A percentile compares a stretch with the other conserved stretches of the same genome.
Conservation (phyloP, 2,329 filamentous ascomycete genomes). For the Ambrosiella beaveri region DNA sequence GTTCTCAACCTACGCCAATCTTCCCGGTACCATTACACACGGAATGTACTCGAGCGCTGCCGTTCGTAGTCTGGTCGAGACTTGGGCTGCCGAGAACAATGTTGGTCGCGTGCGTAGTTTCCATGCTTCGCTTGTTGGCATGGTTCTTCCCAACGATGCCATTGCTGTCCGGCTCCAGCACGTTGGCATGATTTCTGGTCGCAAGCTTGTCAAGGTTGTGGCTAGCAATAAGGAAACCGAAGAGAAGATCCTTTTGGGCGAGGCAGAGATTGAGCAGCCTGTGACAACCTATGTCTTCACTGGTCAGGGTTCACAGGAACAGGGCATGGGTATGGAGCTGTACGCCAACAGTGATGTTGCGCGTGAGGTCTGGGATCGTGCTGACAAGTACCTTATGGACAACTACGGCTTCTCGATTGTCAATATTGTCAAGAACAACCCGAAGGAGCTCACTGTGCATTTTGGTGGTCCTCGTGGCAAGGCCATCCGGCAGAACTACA, state of each 20-base stretch:
- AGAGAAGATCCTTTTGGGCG: slow-evolving; percentile 86
- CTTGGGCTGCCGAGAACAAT: slow-evolving; percentile 98
- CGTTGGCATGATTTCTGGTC: slow-evolving; percentile 90
- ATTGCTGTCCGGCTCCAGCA: slow-evolving; percentile 92
- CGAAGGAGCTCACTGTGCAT: slow-evolving; percentile 94
- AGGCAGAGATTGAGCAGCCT: slow-evolving; percentile 95
- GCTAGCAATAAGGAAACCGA: slow-evolving; percentile 89
- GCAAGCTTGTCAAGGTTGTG: slow-evolving; percentile 99
- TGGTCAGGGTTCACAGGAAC: slow-evolving; percentile 93
- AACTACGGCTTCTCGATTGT: slow-evolving; percentile 98
- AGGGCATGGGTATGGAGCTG: slow-evolving; percentile 99
- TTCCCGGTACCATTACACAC: slow-evolving; percentile 94
- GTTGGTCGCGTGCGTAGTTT: slow-evolving; percentile 93
- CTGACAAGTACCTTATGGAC: slow-evolving; percentile 94
- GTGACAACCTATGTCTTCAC: slow-evolving; percentile 96
- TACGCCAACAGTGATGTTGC: slow-evolving; percentile 88
- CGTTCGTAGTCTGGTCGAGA: slow-evolving; percentile 89
- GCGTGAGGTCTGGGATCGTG: slow-evolving; percentile 93
- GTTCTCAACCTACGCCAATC: slow-evolving; percentile 86
- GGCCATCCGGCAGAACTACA: slow-evolving; percentile 96
- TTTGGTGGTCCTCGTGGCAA: slow-evolving; percentile 95
- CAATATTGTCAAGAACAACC: slow-evolving; percentile 98
- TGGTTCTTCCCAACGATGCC: slow-evolving; percentile 94
- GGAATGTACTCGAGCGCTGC: slow-evolving; percentile 99
- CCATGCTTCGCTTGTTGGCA: slow-evolving; percentile 90